phyloP scores from a whole-genome alignment of 176 grass and related monocot species.

The Zoysia pacifica region DNA sequence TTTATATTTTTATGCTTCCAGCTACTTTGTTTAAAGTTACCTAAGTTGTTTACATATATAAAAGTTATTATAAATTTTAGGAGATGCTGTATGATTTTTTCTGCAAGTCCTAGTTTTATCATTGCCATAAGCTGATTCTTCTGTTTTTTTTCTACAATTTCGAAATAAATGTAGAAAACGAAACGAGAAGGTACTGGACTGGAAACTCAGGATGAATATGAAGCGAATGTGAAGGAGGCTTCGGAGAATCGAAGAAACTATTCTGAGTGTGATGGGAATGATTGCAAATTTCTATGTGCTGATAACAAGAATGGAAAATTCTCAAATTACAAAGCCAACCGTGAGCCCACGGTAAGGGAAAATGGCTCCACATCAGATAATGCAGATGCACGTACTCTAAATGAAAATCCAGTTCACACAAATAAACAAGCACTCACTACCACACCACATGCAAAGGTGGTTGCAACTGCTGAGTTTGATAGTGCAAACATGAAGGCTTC shows the following conservation, averaged over 20 bases:
- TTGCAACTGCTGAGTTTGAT: constrained; percentile 14
- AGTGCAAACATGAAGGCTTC: constrained; percentile 17
- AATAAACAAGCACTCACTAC: constrained; percentile 27
- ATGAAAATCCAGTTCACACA: constrained; percentile 2
- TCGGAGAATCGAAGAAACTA: constrained; percentile 33
- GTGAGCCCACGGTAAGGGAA: constrained; percentile 21
- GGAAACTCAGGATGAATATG: constrained; percentile 31
- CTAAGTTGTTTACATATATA: constrained; percentile 12
- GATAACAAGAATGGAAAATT: constrained; percentile 27
- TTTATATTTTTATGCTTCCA: constrained; percentile 16
- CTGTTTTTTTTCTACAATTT: neutral
- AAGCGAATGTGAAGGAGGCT: neutral
- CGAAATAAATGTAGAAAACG: constrained; percentile 37
- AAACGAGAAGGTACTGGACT: constrained; percentile 22
- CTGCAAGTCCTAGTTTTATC: constrained; percentile 27
- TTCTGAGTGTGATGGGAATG: constrained; percentile 20
- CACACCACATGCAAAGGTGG: constrained; percentile 33
- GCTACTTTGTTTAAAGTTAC: constrained; percentile 23
- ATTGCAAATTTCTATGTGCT: constrained; percentile 26
- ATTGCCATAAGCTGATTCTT: constrained; percentile 11
- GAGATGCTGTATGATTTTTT: neutral
- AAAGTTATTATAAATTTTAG: constrained; percentile 17
- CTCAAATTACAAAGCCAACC: constrained; percentile 13
- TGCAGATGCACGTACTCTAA: constrained; percentile 16
- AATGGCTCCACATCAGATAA: neutral